A percentile compares a stretch with the other conserved stretches of the same genome.
These are phyloP conservation scores for Aspergillus biplanus DNA, from an alignment of 495 filamentous ascomycete species.

Conservation along the genomic window DNA sequence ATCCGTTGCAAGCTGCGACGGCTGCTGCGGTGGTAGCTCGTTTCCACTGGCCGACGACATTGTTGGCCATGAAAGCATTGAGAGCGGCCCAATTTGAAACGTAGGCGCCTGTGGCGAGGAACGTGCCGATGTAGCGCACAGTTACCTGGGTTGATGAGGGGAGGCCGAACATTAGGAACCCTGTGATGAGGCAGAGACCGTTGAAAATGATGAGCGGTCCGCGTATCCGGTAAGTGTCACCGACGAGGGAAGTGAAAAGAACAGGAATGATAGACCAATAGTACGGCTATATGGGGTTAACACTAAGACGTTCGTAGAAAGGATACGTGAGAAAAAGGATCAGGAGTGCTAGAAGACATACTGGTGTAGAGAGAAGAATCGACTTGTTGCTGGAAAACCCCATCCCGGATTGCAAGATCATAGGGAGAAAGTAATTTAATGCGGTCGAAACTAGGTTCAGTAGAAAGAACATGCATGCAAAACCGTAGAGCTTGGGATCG, in stretches of 20 bases:
- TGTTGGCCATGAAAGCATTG: conserved; percentile 73
- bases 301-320: background rate
- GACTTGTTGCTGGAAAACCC: conserved; percentile 67
- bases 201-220: conserved; percentile 78
- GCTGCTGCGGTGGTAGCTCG: conserved; percentile 70
- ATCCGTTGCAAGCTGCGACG: conserved; percentile 71
- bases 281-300: conserved; percentile 54
- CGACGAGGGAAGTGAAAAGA: conserved; percentile 67
- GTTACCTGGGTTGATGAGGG: conserved; percentile 58
- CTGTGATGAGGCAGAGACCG: conserved; percentile 67
- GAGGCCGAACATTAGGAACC: conserved; percentile 77
- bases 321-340: background rate
- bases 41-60: conserved; percentile 78
- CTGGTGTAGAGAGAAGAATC: conserved; percentile 72
- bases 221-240: conserved; percentile 66
- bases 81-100: conserved; percentile 81
- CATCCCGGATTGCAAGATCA: conserved; percentile 72
- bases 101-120: conserved; percentile 77
- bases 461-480: conserved; percentile 72
- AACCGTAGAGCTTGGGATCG: conserved; percentile 75
- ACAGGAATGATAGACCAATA: conserved; percentile 76
- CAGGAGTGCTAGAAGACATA: conserved; percentile 23
- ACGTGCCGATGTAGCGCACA: conserved; percentile 74
- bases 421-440: conserved; percentile 71
- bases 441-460: conserved; percentile 72